Conservation (phyloP, 805 yeast species). For the Priceomyces medius region DNA sequence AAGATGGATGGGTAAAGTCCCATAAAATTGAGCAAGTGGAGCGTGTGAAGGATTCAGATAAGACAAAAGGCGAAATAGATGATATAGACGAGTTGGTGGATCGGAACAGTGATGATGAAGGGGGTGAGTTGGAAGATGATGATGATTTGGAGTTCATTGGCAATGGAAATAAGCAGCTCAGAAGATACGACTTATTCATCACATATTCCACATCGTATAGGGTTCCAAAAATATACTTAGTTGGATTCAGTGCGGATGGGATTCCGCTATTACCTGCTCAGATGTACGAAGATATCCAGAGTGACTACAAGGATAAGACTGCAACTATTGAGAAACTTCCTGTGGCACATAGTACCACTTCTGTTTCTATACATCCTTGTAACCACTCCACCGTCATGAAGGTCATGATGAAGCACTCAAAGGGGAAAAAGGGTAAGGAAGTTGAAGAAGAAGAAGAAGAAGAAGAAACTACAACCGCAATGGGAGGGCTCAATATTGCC, state of each 20-base stretch:
- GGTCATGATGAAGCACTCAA: conserved; percentile 73
- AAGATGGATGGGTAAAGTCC: conserved; percentile 60
- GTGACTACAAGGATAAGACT: conserved; percentile 91
- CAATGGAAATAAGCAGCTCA: conserved; percentile 36
- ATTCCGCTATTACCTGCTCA: conserved; percentile 80
- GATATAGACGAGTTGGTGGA: conserved; percentile 50
- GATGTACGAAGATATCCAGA: conserved; percentile 93
- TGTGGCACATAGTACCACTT: conserved; percentile 67
- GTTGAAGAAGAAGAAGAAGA: conserved; percentile 10
- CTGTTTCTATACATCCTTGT: conserved; percentile 94
- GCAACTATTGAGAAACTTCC: conserved; percentile 95
- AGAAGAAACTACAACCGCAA: conserved; percentile 34
- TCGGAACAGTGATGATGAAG: conserved; percentile 35
- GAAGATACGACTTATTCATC: conserved; percentile 86
- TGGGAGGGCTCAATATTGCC: conserved; percentile 49
- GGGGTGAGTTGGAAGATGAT: conserved; percentile 21
- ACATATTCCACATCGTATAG: conserved; percentile 92
- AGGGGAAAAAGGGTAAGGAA: conserved; percentile 27
- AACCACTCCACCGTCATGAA: conserved; percentile 94
- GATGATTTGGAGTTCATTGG: conserved; percentile 35
- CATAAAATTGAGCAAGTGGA: conserved; percentile 20
- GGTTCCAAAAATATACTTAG: conserved; percentile 91
- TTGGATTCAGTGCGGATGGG: conserved; percentile 83
- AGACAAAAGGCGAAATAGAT: conserved; percentile 22
- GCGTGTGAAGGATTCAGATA: conserved; percentile 27